phyloP scores from a whole-genome alignment of 2,329 filamentous ascomycete species.

The Fusarium armeniacum region DNA sequence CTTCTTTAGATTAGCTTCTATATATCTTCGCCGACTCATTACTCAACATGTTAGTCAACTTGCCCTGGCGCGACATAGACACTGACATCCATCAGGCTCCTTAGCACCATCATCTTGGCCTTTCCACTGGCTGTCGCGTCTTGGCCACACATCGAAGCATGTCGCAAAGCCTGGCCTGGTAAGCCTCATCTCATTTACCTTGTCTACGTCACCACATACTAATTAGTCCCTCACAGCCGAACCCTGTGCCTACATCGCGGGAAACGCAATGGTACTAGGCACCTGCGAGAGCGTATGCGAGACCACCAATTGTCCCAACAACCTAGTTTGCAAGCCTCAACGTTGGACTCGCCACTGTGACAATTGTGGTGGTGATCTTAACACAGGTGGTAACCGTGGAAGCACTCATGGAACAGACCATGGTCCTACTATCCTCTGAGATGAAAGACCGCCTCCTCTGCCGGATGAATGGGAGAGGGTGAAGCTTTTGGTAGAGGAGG shows the following conservation, averaged over 20 bases:
- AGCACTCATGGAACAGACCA: neutral
- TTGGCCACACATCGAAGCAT: neutral
- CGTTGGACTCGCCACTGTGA: slow-evolving; percentile 4
- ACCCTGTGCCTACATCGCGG: slow-evolving; percentile 1
- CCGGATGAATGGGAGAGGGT: neutral
- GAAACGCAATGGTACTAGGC: neutral
- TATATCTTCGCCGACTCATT: accelerated
- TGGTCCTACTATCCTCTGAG: slow-evolving; percentile 4
- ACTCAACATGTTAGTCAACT: neutral
- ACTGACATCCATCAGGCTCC: neutral
- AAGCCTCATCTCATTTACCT: neutral
- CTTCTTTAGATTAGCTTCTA: accelerated
- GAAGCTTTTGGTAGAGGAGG: slow-evolving; percentile 1
- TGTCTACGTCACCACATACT: accelerated
- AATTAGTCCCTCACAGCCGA: neutral
- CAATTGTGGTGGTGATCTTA: neutral
- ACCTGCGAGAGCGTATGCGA: slow-evolving; percentile 10
- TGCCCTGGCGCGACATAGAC: accelerated
- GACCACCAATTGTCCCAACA: neutral
- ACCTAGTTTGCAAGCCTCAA: neutral
- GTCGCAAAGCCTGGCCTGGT: neutral
- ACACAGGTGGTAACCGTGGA: neutral
- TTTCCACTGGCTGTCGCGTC: neutral
- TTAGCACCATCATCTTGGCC: neutral
- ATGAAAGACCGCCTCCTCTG: slow-evolving; percentile 4